Base-by-base conservation (phyloP, 202 grass and related monocot genomes). In the Musa balbisiana region DNA sequence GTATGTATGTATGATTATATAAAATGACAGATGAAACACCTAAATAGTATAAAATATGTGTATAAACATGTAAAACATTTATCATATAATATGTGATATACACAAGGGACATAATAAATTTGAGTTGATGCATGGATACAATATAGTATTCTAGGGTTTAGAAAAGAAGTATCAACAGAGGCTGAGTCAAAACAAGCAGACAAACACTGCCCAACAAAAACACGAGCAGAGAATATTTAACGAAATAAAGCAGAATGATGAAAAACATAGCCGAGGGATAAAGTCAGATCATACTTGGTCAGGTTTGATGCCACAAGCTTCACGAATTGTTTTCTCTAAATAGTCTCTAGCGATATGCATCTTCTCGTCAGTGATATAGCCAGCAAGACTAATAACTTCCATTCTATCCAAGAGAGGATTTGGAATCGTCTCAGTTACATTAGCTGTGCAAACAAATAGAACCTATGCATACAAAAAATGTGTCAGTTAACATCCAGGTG, bases 331-430 rank as follows among this genome's bases (percentile, higher is more conserved):
- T 2, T 99, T 99, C 82, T 99, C 95, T 58, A 99, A 84, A 87
- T 95, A 92, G 73, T 99, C 95, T 69, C 89, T 85, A 80, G 95
- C 95, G 88, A 99, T 99, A 84, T 99, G 91, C 89, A 95, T 87
- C 72, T 99, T 99, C 72, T 99, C 95, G 72, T 99, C 95, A 77
- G 91, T 99, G 80, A 99, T 99, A 85, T 99, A 99, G 78, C 95
- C 95, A 67, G 95, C 95, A 87, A 99, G 89, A 81, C 89, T 82
- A 82, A 99, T 99, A 49, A 83, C 85, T 71, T 99, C 95, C 95
- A 99, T 99, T 69, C 95, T 92, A 90, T 99, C 95, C 85, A 99
- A 52, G 69, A 99, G 84, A 51, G 95, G 95, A 86, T 92, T 92
- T 58, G 95, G 91, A 87, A 99, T 99, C 80, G 67, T 99, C 73